A percentile compares a stretch with the other conserved stretches of the same genome.
Conservation (phyloP, 495 filamentous ascomycete species). For the Penicillium steckii region DNA sequence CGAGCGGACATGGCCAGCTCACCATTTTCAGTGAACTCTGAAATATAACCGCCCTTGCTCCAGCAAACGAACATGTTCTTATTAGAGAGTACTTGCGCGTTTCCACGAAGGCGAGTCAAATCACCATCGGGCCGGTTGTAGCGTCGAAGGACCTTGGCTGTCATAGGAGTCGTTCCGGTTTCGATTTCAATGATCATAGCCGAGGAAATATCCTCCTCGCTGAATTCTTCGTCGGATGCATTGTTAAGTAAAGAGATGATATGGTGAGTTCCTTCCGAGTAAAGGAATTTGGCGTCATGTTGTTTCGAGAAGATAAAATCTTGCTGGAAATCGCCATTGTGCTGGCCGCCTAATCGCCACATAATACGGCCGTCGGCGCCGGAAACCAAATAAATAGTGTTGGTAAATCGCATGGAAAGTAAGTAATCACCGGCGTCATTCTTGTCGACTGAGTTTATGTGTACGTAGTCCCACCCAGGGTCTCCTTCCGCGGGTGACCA, state of each 20-base stretch:
- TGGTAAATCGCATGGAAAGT: constrained; percentile 55
- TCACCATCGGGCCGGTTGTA: constrained; percentile 41
- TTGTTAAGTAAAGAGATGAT: constrained; percentile 55
- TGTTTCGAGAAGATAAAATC: constrained; percentile 59
- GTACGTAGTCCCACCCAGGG: constrained; percentile 57
- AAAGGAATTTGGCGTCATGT: constrained; percentile 56
- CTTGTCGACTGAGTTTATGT: constrained; percentile 61
- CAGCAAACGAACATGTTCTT: constrained; percentile 58
- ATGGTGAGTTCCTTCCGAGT: constrained; percentile 38
- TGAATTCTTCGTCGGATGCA: constrained; percentile 43
- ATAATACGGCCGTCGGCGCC: constrained; percentile 54
- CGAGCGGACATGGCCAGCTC: constrained; percentile 38
- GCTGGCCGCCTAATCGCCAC: constrained; percentile 54
- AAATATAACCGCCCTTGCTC: constrained; percentile 52
- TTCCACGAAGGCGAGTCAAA: constrained; percentile 55
- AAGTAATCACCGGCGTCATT: constrained; percentile 54
- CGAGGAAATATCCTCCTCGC: constrained; percentile 44
- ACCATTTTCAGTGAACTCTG: constrained; percentile 50
- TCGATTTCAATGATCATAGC: constrained; percentile 54
- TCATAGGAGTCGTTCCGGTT: constrained; percentile 39
- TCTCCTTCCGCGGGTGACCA: constrained; percentile 10
- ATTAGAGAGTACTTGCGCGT: constrained; percentile 50
- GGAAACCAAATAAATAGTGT: constrained; percentile 56
- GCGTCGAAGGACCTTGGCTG: constrained; percentile 37
- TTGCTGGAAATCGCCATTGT: constrained; percentile 33